Percentiles rank a stretch among this genome's conserved stretches.
These are phyloP conservation scores for Aristolochia contorta DNA, from an alignment of 164 flowering plant genomes.

Conservation along the genomic window DNA sequence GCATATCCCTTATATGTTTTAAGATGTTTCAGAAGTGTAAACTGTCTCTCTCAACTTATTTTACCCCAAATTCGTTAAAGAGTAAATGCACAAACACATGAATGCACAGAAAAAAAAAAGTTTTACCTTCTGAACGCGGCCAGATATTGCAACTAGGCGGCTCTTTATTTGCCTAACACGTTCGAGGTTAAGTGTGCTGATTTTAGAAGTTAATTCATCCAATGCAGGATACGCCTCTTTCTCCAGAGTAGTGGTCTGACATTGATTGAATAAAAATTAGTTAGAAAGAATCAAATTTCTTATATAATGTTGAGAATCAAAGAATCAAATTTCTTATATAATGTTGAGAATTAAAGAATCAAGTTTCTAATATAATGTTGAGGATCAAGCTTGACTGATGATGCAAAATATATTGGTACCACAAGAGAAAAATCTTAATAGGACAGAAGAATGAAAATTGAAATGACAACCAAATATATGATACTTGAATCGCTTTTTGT, in stretches of 20 bases:
- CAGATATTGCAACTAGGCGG: conserved; percentile 43
- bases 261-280: not conserved
- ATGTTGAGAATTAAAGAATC: not conserved
- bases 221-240: conserved; percentile 54
- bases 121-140: conserved; percentile 50
- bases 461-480: not conserved
- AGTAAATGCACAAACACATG: too few species aligned
- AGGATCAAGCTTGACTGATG: too few species aligned
- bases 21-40: too few species aligned
- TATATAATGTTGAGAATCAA: too few species aligned
- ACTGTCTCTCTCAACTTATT: too few species aligned
- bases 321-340: not conserved
- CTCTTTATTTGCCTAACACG: conserved; percentile 51
- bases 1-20: too few species aligned
- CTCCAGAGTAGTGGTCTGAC: conserved; percentile 39
- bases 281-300: not conserved
- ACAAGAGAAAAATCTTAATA: not conserved
- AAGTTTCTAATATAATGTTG: too few species aligned
- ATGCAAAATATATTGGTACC: not conserved
- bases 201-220: conserved; percentile 49
- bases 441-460: not conserved
- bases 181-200: conserved; percentile 50
- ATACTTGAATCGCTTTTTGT: too few species aligned
- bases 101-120: too few species aligned
- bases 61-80: too few species aligned